Evolutionary conservation across 2,329 filamentous ascomycete genomes (phyloP).

Genomic region (Metarhizium rileyi): DNA sequence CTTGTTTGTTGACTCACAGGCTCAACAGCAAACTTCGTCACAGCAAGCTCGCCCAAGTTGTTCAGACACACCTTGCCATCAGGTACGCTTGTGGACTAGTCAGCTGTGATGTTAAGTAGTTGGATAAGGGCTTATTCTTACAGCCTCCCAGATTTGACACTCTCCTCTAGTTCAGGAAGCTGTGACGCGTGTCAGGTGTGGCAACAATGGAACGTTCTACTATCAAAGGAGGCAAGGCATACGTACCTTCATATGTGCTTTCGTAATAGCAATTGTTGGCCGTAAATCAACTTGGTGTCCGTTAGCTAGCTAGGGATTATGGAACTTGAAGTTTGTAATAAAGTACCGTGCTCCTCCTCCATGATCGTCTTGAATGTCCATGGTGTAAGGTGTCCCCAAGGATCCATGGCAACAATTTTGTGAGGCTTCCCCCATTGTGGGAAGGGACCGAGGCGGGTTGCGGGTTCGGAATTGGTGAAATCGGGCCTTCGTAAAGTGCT

Average conservation of each 20-base stretch:
- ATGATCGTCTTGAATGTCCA: conserved; percentile 76
- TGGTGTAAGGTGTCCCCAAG: conserved; percentile 77
- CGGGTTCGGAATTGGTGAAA: conserved; percentile 74
- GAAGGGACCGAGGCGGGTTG: conserved; percentile 80
- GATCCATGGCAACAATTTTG: conserved; percentile 98
- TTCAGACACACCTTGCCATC: conserved; percentile 92
- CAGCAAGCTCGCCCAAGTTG: conserved; percentile 73
- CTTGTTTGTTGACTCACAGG: conserved; percentile 51
- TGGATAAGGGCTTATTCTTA: conserved; percentile 20
- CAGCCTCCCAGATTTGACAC: conserved; percentile 70
- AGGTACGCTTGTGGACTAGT: conserved; percentile 32
- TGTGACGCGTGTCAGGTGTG: conserved; percentile 15
- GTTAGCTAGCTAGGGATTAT: conserved; percentile 8
- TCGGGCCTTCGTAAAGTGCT: conserved; percentile 34
- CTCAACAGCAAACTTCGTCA: conserved; percentile 95
- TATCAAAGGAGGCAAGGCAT: not conserved
- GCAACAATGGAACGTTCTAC: not conserved
- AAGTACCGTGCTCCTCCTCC: conserved; percentile 56
- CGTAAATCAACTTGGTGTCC: conserved; percentile 60
- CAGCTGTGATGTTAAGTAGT: not conserved
- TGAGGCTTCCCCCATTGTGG: conserved; percentile 80
- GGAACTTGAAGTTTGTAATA: not conserved
- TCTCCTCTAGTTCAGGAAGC: conserved; percentile 87
- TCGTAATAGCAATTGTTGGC: conserved; percentile 85
- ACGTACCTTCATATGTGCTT: conserved; percentile 74